Evolutionary conservation across 345 rosid species (phyloP).

Genomic region (Psidium friedrichsthalianum): DNA sequence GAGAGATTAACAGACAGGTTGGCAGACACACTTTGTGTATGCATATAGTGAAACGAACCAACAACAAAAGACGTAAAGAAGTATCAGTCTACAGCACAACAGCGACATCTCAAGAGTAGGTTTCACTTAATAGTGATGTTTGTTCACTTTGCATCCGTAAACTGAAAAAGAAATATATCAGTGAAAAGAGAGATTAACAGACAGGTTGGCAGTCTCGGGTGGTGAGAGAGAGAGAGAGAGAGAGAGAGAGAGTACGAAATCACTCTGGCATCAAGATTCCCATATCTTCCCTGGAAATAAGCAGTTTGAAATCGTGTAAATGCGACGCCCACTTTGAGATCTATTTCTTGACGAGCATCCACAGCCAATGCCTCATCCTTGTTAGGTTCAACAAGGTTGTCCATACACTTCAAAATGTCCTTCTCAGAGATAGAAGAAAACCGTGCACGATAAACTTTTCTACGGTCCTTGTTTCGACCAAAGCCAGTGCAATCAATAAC

Average conservation of each 20-base stretch:
- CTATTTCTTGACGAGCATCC: slow-evolving; percentile 99
- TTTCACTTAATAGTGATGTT: background rate
- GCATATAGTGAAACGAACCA: background rate
- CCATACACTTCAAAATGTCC: slow-evolving; percentile 83
- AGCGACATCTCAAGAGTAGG: background rate
- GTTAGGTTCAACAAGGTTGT: slow-evolving; percentile 76
- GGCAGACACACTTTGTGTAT: background rate
- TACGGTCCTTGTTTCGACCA: slow-evolving; percentile 36
- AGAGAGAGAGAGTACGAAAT: slow-evolving; percentile 68
- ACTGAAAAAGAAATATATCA: background rate
- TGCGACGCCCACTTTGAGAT: slow-evolving; percentile 97
- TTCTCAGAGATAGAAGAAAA: slow-evolving; percentile 97
- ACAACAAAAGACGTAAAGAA: background rate
- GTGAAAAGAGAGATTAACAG: background rate
- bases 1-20: background rate
- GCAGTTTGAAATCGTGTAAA: slow-evolving; percentile 90
- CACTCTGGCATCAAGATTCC: slow-evolving; percentile 85
- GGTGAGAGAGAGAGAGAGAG: slow-evolving; percentile 1
- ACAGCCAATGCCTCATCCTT: slow-evolving; percentile 85
- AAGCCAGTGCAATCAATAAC: slow-evolving; percentile 81
- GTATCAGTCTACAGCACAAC: background rate
- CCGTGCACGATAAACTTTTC: slow-evolving; percentile 67
- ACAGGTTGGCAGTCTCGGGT: background rate
- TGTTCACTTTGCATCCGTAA: background rate
- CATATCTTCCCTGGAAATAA: slow-evolving; percentile 95